Evolutionary conservation across 1,284 basidiomycete genomes (phyloP).

Genomic region (Tilletia walkeri): DNA sequence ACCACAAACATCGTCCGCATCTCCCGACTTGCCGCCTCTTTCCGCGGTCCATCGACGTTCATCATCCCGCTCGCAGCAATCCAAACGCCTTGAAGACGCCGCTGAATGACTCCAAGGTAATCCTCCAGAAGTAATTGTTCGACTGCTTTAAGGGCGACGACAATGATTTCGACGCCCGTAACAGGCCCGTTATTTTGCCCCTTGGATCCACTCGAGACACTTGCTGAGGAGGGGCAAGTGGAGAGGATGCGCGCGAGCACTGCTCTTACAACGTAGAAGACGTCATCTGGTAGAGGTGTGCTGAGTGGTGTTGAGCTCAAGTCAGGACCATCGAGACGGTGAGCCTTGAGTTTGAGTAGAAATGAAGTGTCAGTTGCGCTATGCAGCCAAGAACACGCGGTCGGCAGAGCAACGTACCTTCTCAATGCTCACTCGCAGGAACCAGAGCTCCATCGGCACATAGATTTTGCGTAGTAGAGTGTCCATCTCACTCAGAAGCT

Average conservation of each 20-base stretch:
- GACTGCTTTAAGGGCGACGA: constrained; percentile 22
- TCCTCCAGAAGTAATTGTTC: constrained; percentile 43
- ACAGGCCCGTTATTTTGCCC: not conserved
- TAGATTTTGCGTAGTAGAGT: constrained; percentile 68
- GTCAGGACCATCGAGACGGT: constrained; percentile 36
- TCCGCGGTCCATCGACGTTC: constrained; percentile 52
- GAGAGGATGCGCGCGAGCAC: constrained; percentile 45
- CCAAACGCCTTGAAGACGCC: constrained; percentile 49
- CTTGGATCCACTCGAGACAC: not conserved
- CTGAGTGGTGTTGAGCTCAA: constrained; percentile 36
- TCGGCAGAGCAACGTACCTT: constrained; percentile 63
- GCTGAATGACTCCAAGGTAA: constrained; percentile 46
- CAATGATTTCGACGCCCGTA: not conserved
- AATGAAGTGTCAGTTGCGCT: constrained; percentile 29
- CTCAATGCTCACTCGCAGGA: constrained; percentile 79
- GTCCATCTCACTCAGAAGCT: constrained; percentile 66
- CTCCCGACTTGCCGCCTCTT: constrained; percentile 49
- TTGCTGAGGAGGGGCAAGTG: constrained; percentile 21
- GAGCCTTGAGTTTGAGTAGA: constrained; percentile 14
- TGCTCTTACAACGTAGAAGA: constrained; percentile 51
- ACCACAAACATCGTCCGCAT: constrained; percentile 46
- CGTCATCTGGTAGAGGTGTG: constrained; percentile 51
- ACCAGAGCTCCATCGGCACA: constrained; percentile 87
- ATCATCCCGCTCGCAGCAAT: constrained; percentile 36
- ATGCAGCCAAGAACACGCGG: constrained; percentile 1